phyloP scores from a whole-genome alignment of 2,329 filamentous ascomycete species.

The Colletotrichum agaves region DNA sequence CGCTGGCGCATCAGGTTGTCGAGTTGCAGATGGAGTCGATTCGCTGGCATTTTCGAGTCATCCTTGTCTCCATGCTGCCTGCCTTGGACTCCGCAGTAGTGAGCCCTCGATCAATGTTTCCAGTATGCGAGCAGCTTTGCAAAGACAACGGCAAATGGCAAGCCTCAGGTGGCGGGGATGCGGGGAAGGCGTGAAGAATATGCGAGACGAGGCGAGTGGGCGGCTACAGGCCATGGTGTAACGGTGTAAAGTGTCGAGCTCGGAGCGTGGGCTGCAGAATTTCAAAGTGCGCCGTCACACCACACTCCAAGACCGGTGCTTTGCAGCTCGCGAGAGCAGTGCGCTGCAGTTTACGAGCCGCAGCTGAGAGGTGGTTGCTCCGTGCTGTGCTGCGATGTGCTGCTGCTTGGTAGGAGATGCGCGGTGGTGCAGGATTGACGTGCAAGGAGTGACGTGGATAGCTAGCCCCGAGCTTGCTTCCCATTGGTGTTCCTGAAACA shows the following conservation, averaged over 20 bases:
- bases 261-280: not conserved
- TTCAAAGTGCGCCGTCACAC: not conserved
- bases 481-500: slow-evolving; percentile 38
- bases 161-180: slow-evolving; percentile 11
- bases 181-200: slow-evolving; percentile 5
- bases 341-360: not conserved
- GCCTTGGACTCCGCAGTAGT: not conserved
- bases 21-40: not conserved
- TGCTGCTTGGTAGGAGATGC: not conserved
- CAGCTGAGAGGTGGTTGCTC: not conserved
- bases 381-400: not conserved
- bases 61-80: not conserved
- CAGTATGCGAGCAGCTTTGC: too few species aligned
- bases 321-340: slow-evolving; percentile 13
- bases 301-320: slow-evolving; percentile 10
- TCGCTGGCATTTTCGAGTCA: not conserved
- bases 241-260: slow-evolving; percentile 22
- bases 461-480: slow-evolving; percentile 34
- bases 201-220: not conserved
- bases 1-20: not conserved
- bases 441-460: slow-evolving; percentile 33
- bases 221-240: not conserved
- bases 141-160: not conserved
- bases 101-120: not conserved
- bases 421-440: slow-evolving; percentile 3